These are phyloP conservation scores for Entophlyctis helioformis DNA, from an alignment of 192 early-diverging fungal species.

Conservation along the genomic window DNA sequence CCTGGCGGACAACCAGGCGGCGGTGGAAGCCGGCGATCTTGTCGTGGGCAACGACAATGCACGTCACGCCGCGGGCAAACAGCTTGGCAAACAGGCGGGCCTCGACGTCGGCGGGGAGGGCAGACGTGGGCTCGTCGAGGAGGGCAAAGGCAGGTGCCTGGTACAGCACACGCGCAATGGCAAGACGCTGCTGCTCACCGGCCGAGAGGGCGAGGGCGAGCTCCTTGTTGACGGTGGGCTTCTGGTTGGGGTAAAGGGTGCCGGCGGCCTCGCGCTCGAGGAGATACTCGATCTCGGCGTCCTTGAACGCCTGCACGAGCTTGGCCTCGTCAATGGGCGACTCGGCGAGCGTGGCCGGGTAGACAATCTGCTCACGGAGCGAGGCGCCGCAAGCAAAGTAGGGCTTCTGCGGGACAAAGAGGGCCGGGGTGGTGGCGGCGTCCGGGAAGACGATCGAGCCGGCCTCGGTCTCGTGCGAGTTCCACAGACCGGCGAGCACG, in stretches of 20 bases:
- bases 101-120: constrained; percentile 16
- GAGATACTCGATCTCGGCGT: constrained; percentile 61
- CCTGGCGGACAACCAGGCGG: no score
- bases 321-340: constrained; percentile 44
- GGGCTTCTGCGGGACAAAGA: constrained; percentile 59
- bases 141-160: constrained; percentile 58
- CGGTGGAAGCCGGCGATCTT: no score
- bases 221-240: constrained; percentile 51
- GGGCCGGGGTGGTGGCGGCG: neutral
- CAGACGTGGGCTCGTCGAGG: constrained; percentile 24
- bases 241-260: constrained; percentile 24
- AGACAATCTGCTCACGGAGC: constrained; percentile 82
- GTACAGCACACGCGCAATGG: constrained; percentile 36
- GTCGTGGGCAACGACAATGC: no score
- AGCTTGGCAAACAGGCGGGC: constrained; percentile 26
- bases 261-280: constrained; percentile 19
- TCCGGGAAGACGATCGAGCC: constrained; percentile 32
- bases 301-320: constrained; percentile 59
- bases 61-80: no score
- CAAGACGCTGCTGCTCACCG: constrained; percentile 32
- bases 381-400: constrained; percentile 73
- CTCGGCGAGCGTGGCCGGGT: constrained; percentile 59
- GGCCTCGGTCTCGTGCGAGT: constrained; percentile 19
- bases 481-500: constrained; percentile 67
- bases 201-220: constrained; percentile 41